Percentiles rank a stretch among this genome's conserved stretches.
These are phyloP conservation scores for Acanthamoeba sp. DNA, from an alignment of 208 protist species.

Conservation along the genomic window DNA sequence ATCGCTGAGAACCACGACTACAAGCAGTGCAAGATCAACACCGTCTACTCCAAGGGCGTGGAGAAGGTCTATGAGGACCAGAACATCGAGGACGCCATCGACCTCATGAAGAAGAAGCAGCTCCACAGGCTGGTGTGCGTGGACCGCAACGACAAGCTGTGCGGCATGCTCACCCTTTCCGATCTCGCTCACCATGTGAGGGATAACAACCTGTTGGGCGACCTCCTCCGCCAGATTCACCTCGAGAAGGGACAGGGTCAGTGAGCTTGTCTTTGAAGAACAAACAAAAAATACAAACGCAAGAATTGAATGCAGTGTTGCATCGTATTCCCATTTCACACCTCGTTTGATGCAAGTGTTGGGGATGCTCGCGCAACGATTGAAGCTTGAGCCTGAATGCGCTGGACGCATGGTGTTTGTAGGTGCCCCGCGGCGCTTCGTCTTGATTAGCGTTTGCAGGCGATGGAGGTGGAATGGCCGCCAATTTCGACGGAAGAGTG, in stretches of 20 bases:
- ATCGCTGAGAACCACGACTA: background rate
- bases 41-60: background rate
- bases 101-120: constrained; percentile 31
- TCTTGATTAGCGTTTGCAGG: no score
- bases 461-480: no score
- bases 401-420: no score
- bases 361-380: no score
- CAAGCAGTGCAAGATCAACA: constrained; percentile 17
- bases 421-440: no score
- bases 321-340: no score
- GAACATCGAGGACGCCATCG: background rate
- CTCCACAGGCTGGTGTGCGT: background rate
- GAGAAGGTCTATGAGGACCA: constrained; percentile 44
- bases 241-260: constrained; percentile 12
- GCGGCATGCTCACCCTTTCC: background rate
- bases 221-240: constrained; percentile 46
- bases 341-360: no score
- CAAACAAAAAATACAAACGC: no score
- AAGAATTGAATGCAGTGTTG: no score
- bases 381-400: no score
- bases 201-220: constrained; percentile 10
- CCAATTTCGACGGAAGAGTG: no score
- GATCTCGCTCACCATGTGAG: background rate
- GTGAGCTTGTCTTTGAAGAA: no score
- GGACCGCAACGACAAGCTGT: constrained; percentile 50